Conservation (phyloP, 148 eudicot genomes). For the Simmondsia chinensis region DNA sequence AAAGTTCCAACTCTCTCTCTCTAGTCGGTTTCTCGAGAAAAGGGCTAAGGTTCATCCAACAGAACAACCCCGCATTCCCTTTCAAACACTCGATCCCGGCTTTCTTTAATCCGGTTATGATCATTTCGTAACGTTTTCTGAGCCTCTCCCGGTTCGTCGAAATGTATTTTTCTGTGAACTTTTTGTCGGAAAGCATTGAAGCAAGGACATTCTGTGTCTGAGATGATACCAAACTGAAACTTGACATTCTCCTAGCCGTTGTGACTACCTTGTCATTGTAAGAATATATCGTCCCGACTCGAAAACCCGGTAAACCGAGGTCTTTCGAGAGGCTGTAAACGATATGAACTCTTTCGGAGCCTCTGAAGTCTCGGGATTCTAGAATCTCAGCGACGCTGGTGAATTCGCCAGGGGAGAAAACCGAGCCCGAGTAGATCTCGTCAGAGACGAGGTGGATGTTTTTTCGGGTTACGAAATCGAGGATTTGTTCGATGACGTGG, state of each 20-base stretch:
- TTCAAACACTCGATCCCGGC: constrained; percentile 60
- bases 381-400: constrained; percentile 71
- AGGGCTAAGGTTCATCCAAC: constrained; percentile 76
- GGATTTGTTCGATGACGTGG: constrained; percentile 34
- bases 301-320: constrained; percentile 79
- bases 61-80: constrained; percentile 80
- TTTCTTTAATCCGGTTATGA: constrained; percentile 39
- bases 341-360: constrained; percentile 61
- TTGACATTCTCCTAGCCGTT: constrained; percentile 85
- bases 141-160: constrained; percentile 48
- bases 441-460: constrained; percentile 84
- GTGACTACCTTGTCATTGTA: constrained; percentile 83
- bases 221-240: constrained; percentile 79
- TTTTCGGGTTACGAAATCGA: constrained; percentile 41
- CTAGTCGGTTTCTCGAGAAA: constrained; percentile 30
- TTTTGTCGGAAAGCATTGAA: constrained; percentile 47
- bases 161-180: constrained; percentile 53
- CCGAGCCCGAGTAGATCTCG: constrained; percentile 89
- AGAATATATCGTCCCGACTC: constrained; percentile 78
- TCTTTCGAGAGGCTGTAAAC: constrained; percentile 93
- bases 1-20: constrained; percentile 50
- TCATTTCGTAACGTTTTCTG: constrained; percentile 49
- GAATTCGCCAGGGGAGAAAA: constrained; percentile 49
- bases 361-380: constrained; percentile 27
- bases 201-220: constrained; percentile 78